Evolutionary conservation across 2,329 filamentous ascomycete genomes (phyloP), one percentile per base, ranked within the genome.

Genomic region (Calonectria fujianensis): DNA sequence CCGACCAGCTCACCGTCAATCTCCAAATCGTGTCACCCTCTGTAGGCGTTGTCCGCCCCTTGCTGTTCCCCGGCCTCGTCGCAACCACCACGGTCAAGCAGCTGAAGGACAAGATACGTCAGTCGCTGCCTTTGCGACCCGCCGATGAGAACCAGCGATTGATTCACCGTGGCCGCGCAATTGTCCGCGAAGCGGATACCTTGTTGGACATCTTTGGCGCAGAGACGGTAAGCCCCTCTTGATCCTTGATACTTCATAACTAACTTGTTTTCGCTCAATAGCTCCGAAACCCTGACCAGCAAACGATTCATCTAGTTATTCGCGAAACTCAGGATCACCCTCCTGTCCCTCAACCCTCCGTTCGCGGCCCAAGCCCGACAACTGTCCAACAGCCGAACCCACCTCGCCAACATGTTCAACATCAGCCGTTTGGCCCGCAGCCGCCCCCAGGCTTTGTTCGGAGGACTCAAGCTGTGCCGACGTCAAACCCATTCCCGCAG

Each of bases 1-100:
- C 80, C 41, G 82, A 84, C 20, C 79, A 83, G 76, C 84, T 86
- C 68, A 84, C 85, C 45, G 88, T 92, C 82, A 91, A 89, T 73
- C 85, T 93, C 66, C 88, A 91, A 75, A 85, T 93, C 73, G 81
- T 93, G 51, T 93, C 91, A 74, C 91, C 91, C 5, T 92, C 90
- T 18, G 84, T 88, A 65, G 88, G 88, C 45, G 89, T 91, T 16
- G 87, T 86, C 67, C 85, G 87, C 27, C 89, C 89, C 20, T 81
- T 92, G 65, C 82, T 84, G 52, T 90, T 93, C 61, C 85, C 87
- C 31, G 82, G 84, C 29, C 82, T 92, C 14, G 85, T 89, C 18
- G 85, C 86, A 51, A 84, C 85, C 1, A 91, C 89, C 2, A 92
- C 90, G 0, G 85, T 93, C 63, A 87, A 87, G 71, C 85, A 91